These are phyloP conservation scores for Cryptococcus neoformans DNA, from an alignment of 1,284 basidiomycete genomes.

Conservation along the genomic window DNA sequence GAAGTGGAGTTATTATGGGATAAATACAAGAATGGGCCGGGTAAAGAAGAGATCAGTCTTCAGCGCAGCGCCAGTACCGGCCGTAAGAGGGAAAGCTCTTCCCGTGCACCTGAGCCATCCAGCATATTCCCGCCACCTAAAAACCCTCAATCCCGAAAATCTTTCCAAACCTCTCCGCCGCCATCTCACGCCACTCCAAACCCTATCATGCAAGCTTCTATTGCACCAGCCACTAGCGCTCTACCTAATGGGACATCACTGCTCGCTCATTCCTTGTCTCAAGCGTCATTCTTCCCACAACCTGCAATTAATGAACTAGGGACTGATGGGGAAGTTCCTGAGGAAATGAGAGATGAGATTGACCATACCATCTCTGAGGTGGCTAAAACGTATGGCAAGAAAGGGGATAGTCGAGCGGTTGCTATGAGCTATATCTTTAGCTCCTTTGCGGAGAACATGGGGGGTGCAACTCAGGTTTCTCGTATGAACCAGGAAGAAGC, in stretches of 20 bases:
- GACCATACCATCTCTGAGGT: conserved; percentile 23
- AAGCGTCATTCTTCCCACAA: conserved; percentile 35
- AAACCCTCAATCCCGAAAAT: background rate
- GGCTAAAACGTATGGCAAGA: conserved; percentile 24
- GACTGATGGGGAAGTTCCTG: background rate
- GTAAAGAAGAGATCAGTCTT: conserved; percentile 15
- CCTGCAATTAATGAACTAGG: background rate
- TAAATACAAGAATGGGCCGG: conserved; percentile 34
- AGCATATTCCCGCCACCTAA: background rate
- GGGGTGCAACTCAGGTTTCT: background rate
- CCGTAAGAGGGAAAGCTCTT: conserved; percentile 1
- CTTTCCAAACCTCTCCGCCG: background rate
- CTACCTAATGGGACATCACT: conserved; percentile 19
- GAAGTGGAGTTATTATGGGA: conserved; percentile 47
- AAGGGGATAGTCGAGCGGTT: conserved; percentile 27
- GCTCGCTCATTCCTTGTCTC: conserved; percentile 36
- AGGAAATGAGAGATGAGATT: conserved; percentile 13
- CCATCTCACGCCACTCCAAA: background rate
- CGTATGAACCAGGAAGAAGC: background rate
- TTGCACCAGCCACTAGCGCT: conserved; percentile 5
- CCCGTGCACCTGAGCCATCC: background rate
- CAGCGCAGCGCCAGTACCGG: conserved; percentile 10
- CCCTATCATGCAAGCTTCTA: conserved; percentile 10
- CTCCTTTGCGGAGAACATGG: conserved; percentile 28
- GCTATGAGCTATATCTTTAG: conserved; percentile 43